Conservation (phyloP, 805 yeast species). For the Candida piceae region DNA sequence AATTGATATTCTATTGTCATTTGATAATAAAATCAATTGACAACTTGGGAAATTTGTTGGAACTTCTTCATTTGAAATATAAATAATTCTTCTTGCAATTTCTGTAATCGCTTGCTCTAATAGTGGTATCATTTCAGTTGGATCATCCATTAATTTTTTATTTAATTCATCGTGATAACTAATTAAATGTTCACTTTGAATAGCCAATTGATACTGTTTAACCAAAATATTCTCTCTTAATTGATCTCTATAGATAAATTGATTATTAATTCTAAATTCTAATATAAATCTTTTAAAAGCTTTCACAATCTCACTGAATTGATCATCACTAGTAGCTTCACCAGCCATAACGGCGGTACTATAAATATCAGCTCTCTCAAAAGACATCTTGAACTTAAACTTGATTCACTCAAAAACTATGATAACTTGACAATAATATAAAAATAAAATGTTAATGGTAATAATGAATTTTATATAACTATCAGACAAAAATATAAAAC, state of each 20-base stretch:
- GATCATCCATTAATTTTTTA: constrained; percentile 78
- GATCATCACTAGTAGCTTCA: constrained; percentile 59
- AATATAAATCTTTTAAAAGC: constrained; percentile 78
- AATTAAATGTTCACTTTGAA: constrained; percentile 78
- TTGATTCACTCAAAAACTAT: no score
- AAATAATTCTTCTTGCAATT: constrained; percentile 71
- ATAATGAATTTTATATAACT: no score
- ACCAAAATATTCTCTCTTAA: constrained; percentile 80
- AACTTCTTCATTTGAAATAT: constrained; percentile 46
- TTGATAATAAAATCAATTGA: constrained; percentile 73
- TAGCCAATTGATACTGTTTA: constrained; percentile 65
- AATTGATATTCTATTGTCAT: constrained; percentile 65
- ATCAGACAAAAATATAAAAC: no score
- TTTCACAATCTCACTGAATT: constrained; percentile 62
- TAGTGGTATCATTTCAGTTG: constrained; percentile 79
- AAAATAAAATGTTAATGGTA: no score
- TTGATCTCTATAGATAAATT: constrained; percentile 86
- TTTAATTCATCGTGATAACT: constrained; percentile 86
- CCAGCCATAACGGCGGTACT: constrained; percentile 87
- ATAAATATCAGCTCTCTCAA: constrained; percentile 66
- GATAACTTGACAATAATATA: no score
- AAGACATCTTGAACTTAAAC: constrained; percentile 49
- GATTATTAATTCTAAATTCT: constrained; percentile 79
- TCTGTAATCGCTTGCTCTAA: constrained; percentile 81
- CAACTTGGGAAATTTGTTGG: constrained; percentile 66